Conservation (phyloP, 805 yeast genomes). For the Metschnikowia hibisci region DNA sequence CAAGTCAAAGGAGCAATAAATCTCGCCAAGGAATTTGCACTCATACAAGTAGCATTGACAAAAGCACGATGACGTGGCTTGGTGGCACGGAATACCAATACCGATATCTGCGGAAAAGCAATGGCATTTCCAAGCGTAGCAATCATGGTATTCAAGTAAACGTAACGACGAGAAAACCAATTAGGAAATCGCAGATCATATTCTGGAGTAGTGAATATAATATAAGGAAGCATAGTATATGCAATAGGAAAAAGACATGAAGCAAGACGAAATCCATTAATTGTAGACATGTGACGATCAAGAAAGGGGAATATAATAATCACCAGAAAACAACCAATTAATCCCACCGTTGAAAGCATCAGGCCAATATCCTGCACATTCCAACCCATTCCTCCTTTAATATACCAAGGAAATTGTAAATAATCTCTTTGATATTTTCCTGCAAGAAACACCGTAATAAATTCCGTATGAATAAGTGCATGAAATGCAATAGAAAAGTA, state of each 20-base stretch:
- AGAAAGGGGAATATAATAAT: slow-evolving; percentile 49
- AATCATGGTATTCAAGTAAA: slow-evolving; percentile 26
- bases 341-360: slow-evolving; percentile 50
- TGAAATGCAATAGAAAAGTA: slow-evolving; percentile 46
- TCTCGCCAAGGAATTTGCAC: slow-evolving; percentile 52
- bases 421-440: slow-evolving; percentile 20
- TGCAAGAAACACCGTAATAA: slow-evolving; percentile 54
- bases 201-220: slow-evolving; percentile 39
- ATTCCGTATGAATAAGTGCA: slow-evolving; percentile 47
- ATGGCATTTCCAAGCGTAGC: slow-evolving; percentile 41
- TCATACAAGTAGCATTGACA: slow-evolving; percentile 55
- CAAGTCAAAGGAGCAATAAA: slow-evolving; percentile 54
- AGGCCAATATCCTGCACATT: slow-evolving; percentile 46
- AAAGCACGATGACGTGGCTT: slow-evolving; percentile 53
- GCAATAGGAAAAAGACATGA: slow-evolving; percentile 42
- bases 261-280: slow-evolving; percentile 41
- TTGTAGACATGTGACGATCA: slow-evolving; percentile 45
- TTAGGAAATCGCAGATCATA: slow-evolving; percentile 28
- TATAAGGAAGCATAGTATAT: slow-evolving; percentile 45
- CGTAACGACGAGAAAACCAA: slow-evolving; percentile 17
- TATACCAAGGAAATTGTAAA: slow-evolving; percentile 44
- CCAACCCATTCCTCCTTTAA: slow-evolving; percentile 53
- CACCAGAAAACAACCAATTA: slow-evolving; percentile 48
- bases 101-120: slow-evolving; percentile 50
- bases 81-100: slow-evolving; percentile 53